phyloP scores from a whole-genome alignment of 2,329 filamentous ascomycete species.

The Fusarium subglutinans region DNA sequence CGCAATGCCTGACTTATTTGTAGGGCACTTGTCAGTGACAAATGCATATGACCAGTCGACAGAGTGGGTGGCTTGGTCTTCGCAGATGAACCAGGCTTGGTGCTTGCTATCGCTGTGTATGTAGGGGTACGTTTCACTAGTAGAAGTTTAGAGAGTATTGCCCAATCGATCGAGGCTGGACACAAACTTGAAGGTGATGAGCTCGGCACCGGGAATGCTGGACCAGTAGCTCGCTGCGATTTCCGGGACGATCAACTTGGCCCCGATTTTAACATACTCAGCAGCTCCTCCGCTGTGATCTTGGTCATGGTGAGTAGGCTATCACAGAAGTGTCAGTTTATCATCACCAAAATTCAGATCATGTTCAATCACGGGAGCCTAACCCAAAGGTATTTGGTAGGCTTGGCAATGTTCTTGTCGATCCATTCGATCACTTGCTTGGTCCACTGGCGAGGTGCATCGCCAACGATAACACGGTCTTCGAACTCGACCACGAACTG shows the following conservation, averaged over 20 bases:
- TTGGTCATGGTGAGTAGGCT: not conserved
- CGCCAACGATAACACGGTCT: not conserved
- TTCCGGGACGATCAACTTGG: not conserved
- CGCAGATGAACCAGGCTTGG: not conserved
- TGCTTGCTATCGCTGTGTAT: not conserved
- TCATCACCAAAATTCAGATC: not conserved
- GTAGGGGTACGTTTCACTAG: not conserved
- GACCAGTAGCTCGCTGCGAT: not conserved
- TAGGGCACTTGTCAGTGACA: not conserved
- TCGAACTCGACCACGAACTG: not conserved
- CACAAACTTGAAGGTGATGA: not conserved
- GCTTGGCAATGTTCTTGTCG: not conserved
- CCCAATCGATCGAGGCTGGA: fast-evolving
- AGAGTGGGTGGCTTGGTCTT: not conserved
- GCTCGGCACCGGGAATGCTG: not conserved
- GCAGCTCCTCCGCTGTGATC: not conserved
- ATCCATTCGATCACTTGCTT: not conserved
- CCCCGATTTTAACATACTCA: not conserved
- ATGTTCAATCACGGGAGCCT: not conserved
- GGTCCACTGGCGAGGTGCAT: not conserved
- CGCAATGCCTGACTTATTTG: not conserved
- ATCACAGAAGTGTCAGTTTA: not conserved
- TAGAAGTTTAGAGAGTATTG: fast-evolving
- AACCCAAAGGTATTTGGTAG: not conserved
- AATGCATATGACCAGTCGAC: not conserved